phyloP scores from a whole-genome alignment of 73 alveolate genomes.

The Symbiodinium natans region DNA sequence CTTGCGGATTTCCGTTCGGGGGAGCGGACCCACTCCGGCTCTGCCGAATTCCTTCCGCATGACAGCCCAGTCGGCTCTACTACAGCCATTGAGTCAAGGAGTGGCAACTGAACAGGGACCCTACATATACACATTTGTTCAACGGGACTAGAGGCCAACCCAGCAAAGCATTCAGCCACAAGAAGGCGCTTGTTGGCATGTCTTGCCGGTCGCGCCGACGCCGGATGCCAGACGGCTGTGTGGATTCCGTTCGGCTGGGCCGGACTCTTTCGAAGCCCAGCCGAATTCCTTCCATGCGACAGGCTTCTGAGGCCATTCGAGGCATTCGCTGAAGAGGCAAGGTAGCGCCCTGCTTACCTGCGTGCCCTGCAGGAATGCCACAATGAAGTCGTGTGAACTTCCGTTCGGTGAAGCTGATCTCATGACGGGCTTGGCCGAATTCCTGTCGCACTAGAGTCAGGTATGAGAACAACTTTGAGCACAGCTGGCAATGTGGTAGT shows the following conservation, averaged over 20 bases:
- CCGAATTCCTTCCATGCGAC: background rate
- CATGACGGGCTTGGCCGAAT: background rate
- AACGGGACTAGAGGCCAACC: no score
- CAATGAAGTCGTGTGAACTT: background rate
- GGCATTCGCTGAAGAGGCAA: no score
- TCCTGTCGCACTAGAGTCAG: background rate
- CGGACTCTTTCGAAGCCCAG: background rate
- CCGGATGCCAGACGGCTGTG: background rate
- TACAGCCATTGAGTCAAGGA: no score
- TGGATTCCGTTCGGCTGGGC: constrained; percentile 3
- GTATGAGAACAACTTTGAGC: background rate
- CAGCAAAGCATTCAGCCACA: no score
- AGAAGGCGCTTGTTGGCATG: no score
- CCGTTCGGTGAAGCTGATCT: background rate
- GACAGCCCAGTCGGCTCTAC: no score
- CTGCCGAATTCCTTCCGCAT: constrained; percentile 59
- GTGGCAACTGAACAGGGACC: no score
- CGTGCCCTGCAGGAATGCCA: background rate
- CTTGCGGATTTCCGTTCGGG: constrained; percentile 65
- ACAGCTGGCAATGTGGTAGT: background rate
- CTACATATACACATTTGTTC: no score
- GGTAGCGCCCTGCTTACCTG: no score
- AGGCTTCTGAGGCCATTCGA: no score
- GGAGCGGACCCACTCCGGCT: constrained; percentile 3
- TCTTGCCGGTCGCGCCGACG: background rate